Base-by-base conservation (phyloP, 2,329 filamentous ascomycete genomes). In the Beauveria rudraprayagi region DNA sequence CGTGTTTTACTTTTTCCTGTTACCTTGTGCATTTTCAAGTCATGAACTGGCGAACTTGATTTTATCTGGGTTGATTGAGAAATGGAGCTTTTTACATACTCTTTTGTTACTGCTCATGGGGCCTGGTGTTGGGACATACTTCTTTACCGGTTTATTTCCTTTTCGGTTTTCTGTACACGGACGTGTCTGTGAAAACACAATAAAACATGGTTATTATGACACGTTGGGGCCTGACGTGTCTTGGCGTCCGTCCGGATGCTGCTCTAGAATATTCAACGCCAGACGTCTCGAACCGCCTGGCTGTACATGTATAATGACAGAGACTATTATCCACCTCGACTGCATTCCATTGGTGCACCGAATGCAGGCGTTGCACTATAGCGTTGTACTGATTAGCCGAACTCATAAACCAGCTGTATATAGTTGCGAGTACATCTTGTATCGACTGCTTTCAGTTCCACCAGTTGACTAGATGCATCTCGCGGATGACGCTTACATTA, bases 1-100 rank as follows among this genome's bases (percentile, higher is more conserved):
- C 30, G 26, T 56, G n/a, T 48, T 63, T 61, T 61, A 53, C 60
- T 40, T 56, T 53, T 61, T 61, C 51, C 40, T 53, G 37, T 54
- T 61, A 61, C 46, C 64, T 64, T 63, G 59, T 67, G 64, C 48
- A 60, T 63, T 54, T 51, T 61, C 60, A 61, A 56, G 24, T 51
- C 60, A 56, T 56, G 17, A 60, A 37, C 28, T 54, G 58, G 50
- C 50, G 47, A 56, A 57, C 24, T 52, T 44, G 37, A 52, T 56
- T 56, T 57, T 43, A 37, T 46, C 28, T 57, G 60, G 60, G 60
- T 52, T 56, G 46, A 56, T 61, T 60, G 47, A 52, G 52, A 40
- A 54, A 16, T 47, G 37, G 40, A 44, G 57, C 41, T 55, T 52
- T 48, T 40, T 55, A 26, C 22, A 44, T 55, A 44, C 30, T 53